Base-by-base conservation (phyloP, 192 early-diverging fungal genomes). In the Fimicolochytrium jonesii region DNA sequence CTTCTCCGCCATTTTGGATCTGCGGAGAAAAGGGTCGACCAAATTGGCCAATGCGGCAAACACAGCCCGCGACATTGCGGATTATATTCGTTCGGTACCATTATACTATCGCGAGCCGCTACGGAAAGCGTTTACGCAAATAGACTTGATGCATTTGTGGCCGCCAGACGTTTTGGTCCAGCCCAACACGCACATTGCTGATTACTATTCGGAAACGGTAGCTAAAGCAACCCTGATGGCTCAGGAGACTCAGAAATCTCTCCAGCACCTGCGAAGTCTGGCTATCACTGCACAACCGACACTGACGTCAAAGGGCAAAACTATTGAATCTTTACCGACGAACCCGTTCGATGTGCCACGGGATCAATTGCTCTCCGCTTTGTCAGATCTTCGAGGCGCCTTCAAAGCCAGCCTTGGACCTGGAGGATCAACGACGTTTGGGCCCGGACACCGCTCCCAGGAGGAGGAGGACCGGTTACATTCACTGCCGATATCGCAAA, bases 301-400 rank as follows among this genome's bases (percentile, higher is more conserved):
- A n/a, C n/a, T n/a, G n/a, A n/a, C n/a, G n/a, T n/a, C n/a, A n/a
- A n/a, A n/a, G n/a, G n/a, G n/a, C n/a, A n/a, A n/a, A n/a, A n/a
- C n/a, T n/a, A n/a, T n/a, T n/a, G n/a, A n/a, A n/a, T n/a, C n/a
- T n/a, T n/a, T n/a, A 17, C 37, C 9, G 37, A 7, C 37, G 17
- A 88, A 88, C 56, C 77, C 84, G 5, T 87, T 89, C 66, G 85
- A 89, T 58, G 83, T 86, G 3, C 72, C 79, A 26, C 82, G 87
- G 23, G 71, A 70, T 13, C 68, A 78, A 29, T 69, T 84, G 29
- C 58, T 86, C 32, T 64, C 70, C 6, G 81, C 79, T 9, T 66
- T 89, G 0, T 66, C 68, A 20, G 73, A 78, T n/a, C 75, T 85
- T 3, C 10, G 43, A 6, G 49, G 10, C 11, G 39, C 35, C 30